These are phyloP conservation scores for Penicillium sp. DNA, from an alignment of 2,329 filamentous ascomycete species.

Conservation along the genomic window DNA sequence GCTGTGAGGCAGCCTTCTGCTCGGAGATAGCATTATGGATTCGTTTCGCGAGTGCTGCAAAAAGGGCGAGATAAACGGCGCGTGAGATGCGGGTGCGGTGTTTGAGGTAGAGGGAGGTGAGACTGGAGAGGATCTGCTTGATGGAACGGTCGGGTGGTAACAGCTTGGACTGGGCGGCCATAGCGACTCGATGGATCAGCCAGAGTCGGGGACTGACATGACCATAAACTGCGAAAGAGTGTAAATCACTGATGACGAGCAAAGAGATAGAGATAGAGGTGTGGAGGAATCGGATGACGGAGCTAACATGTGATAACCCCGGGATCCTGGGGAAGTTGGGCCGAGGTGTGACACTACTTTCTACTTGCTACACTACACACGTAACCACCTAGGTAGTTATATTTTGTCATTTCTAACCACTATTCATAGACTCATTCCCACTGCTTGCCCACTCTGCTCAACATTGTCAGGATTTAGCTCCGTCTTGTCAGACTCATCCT, in stretches of 20 bases:
- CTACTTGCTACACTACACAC: not conserved
- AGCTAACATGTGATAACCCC: conserved; percentile 25
- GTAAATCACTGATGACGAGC: not conserved
- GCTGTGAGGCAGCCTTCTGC: conserved; percentile 79
- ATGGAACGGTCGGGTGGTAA: conserved; percentile 60
- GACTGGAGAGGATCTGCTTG: conserved; percentile 59
- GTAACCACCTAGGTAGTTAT: too few species aligned
- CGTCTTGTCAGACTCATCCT: too few species aligned
- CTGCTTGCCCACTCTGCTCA: not conserved
- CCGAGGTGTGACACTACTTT: conserved; percentile 11
- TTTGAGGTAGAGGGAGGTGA: conserved; percentile 69
- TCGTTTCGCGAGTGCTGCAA: conserved; percentile 76
- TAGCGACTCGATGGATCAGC: conserved; percentile 37
- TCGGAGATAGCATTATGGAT: conserved; percentile 87
- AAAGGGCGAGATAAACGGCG: conserved; percentile 75
- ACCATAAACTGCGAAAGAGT: conserved; percentile 6
- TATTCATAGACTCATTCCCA: not conserved
- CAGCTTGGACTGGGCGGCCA: conserved; percentile 74
- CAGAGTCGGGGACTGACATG: conserved; percentile 17
- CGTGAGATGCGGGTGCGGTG: conserved; percentile 80
- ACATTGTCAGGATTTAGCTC: not conserved
- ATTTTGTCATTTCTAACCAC: not conserved
- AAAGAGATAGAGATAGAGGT: not conserved
- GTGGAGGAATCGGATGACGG: conserved; percentile 9
- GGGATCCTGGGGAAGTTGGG: conserved; percentile 18